Conservation (phyloP, 1,139 yeast species). For the Arxiozyma bovina region DNA sequence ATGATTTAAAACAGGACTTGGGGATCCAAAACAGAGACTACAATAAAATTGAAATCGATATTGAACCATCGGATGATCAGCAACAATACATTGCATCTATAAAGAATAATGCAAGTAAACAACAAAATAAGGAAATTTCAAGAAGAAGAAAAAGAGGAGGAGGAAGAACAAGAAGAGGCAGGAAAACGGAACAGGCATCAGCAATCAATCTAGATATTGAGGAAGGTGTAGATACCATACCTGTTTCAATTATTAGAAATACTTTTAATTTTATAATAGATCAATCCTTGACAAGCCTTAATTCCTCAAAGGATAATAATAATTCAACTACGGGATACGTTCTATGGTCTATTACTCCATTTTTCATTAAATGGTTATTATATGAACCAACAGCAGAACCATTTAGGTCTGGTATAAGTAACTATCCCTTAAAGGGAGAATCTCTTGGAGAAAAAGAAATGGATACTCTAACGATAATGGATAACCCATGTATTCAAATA, state of each 20-base stretch:
- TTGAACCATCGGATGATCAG: conserved; percentile 16
- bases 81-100: neutral
- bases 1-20: conserved; percentile 26
- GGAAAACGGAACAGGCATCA: neutral
- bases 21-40: conserved; percentile 22
- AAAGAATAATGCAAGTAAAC: neutral
- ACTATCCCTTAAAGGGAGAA: neutral
- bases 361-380: conserved; percentile 27
- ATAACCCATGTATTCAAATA: conserved; percentile 6
- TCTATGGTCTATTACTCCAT: conserved; percentile 30
- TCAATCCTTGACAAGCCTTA: conserved; percentile 25
- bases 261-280: conserved; percentile 15
- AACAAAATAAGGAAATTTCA: neutral
- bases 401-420: conserved; percentile 14
- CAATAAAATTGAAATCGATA: conserved; percentile 14
- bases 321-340: conserved; percentile 33
- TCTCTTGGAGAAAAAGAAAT: conserved; percentile 1
- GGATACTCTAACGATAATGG: conserved; percentile 1
- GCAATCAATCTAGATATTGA: neutral
- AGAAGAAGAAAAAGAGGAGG: conserved; percentile 1
- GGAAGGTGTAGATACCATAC: neutral
- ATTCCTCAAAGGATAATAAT: conserved; percentile 24
- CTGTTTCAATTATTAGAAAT: neutral
- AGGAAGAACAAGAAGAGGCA: conserved; percentile 3
- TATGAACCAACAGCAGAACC: conserved; percentile 16